Evolutionary conservation across 2,329 filamentous ascomycete genomes (phyloP).

Genomic region (Ilyonectria sp.): DNA sequence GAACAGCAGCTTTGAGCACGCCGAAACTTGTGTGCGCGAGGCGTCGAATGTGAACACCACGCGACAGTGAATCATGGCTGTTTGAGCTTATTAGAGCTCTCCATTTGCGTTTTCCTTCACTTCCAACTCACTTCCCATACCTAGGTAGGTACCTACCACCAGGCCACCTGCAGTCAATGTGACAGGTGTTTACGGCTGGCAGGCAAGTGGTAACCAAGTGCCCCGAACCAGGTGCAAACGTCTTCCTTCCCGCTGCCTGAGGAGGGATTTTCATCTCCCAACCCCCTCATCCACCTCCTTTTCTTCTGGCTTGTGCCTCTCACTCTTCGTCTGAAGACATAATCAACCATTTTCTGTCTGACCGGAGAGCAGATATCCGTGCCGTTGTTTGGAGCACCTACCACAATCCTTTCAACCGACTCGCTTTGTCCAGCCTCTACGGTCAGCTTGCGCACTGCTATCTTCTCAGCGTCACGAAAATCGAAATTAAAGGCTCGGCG

Average conservation of each 20-base stretch:
- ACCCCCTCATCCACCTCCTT: neutral
- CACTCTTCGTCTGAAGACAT: too few species aligned
- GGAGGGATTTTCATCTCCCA: neutral
- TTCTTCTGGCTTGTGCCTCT: neutral
- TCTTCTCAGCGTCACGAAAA: too few species aligned
- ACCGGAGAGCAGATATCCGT: too few species aligned
- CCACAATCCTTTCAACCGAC: too few species aligned
- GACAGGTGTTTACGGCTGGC: conserved; percentile 22
- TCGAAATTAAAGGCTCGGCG: too few species aligned
- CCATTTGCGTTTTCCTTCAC: neutral
- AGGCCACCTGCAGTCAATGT: neutral
- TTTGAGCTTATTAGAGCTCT: neutral
- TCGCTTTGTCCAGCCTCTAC: too few species aligned
- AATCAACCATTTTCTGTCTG: too few species aligned
- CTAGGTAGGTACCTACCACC: too few species aligned
- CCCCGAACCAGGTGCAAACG: neutral
- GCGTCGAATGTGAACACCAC: neutral
- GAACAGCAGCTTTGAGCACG: neutral
- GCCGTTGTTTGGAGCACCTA: too few species aligned
- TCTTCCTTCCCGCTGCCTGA: neutral
- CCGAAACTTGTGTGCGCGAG: too few species aligned
- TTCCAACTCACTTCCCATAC: neutral
- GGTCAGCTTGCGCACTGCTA: too few species aligned
- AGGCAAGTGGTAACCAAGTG: conserved; percentile 20
- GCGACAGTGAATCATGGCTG: neutral